These are phyloP conservation scores for Aspergillus pseudoviridinutans DNA, from an alignment of 2,329 filamentous ascomycete species.

Conservation along the genomic window DNA sequence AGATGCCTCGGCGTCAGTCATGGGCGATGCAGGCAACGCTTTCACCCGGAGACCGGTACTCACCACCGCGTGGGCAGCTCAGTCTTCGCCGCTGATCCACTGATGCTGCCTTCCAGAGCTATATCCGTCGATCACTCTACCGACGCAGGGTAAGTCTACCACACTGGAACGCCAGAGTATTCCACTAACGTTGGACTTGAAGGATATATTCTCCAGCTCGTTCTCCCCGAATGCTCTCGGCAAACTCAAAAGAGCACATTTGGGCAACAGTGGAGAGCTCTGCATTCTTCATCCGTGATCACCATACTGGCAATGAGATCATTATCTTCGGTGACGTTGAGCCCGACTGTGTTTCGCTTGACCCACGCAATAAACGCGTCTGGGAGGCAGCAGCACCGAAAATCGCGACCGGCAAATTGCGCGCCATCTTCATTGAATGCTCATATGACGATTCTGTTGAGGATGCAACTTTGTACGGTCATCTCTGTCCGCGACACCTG, in stretches of 20 bases:
- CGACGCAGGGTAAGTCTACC: slow-evolving; percentile 27
- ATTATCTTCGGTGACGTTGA: slow-evolving; percentile 96
- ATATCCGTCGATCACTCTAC: slow-evolving; percentile 28
- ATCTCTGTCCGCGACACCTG: slow-evolving; percentile 78
- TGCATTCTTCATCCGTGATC: slow-evolving; percentile 86
- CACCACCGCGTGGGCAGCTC: slow-evolving; percentile 57
- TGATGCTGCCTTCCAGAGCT: slow-evolving; percentile 42
- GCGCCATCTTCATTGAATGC: slow-evolving; percentile 90
- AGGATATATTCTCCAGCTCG: slow-evolving; percentile 31
- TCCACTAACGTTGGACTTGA: slow-evolving; percentile 1
- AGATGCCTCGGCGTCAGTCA: slow-evolving; percentile 86
- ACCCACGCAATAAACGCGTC: slow-evolving; percentile 73
- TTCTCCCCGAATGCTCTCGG: slow-evolving; percentile 21
- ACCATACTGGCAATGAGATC: slow-evolving; percentile 67
- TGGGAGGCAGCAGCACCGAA: slow-evolving; percentile 90
- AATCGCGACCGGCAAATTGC: slow-evolving; percentile 66
- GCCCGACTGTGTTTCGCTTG: slow-evolving; percentile 78
- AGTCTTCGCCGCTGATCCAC: slow-evolving; percentile 43
- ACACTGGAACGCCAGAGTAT: neutral
- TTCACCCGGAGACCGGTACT: slow-evolving; percentile 42
- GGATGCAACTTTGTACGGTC: slow-evolving; percentile 78
- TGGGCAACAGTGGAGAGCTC: slow-evolving; percentile 63
- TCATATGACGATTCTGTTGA: slow-evolving; percentile 80
- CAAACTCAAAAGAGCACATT: slow-evolving; percentile 14
- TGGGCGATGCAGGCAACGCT: slow-evolving; percentile 77